phyloP scores from a whole-genome alignment of 1,284 basidiomycete genomes.

The Fistulinella staudtii region DNA sequence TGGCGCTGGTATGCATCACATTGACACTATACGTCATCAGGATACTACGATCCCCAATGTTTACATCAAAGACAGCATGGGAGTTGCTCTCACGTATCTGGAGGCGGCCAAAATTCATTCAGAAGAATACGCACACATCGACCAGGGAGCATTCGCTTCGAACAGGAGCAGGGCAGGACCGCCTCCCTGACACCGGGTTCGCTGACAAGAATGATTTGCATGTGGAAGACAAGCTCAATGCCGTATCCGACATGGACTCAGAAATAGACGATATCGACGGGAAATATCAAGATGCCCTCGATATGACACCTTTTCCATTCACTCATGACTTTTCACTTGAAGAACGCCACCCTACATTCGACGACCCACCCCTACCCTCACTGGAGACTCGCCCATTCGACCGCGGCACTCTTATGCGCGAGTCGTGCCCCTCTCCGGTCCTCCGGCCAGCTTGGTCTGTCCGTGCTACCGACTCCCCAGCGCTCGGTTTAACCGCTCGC shows the following conservation, averaged over 20 bases:
- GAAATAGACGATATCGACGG: constrained; percentile 31
- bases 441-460: constrained; percentile 40
- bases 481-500: constrained; percentile 20
- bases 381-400: constrained; percentile 5
- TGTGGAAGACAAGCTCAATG: constrained; percentile 9
- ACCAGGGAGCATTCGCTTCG: constrained; percentile 4
- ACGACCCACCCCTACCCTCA: constrained; percentile 11
- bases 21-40: constrained; percentile 35
- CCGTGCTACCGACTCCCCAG: constrained; percentile 35
- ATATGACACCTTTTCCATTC: constrained; percentile 23
- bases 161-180: constrained; percentile 1
- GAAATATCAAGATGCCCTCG: constrained; percentile 38
- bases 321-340: constrained; percentile 18
- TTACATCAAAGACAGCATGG: constrained; percentile 33
- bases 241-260: constrained; percentile 18
- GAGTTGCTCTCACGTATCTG: constrained; percentile 34
- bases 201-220: constrained; percentile 1
- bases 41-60: constrained; percentile 29
- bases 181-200: constrained; percentile 2
- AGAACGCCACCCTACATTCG: constrained; percentile 9
- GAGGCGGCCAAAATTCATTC: constrained; percentile 13
- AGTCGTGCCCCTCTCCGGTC: constrained; percentile 22
- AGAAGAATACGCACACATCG: background rate
- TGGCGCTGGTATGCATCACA: constrained; percentile 36
- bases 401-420: constrained; percentile 31